Base-by-base conservation (phyloP, 2,329 filamentous ascomycete genomes). In the Sclerotinia glacialis region DNA sequence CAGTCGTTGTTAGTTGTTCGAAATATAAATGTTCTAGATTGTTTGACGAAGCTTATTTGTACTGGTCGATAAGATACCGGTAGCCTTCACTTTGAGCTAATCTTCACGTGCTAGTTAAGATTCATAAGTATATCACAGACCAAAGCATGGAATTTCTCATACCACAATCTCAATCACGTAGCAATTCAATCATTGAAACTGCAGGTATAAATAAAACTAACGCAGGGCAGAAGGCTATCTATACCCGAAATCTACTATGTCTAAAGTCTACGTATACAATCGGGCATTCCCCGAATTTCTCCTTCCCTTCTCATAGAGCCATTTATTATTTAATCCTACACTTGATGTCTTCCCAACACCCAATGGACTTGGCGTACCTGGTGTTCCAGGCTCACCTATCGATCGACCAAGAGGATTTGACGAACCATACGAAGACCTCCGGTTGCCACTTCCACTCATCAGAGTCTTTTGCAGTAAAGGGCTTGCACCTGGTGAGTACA, bases 271-370 rank as follows among this genome's bases (percentile, higher is more conserved):
- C 53, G 73, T 68, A 64, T 74, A 76, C 53, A 74, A 63, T 37
- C 70, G 68, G 54, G 72, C 47, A 46, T 68, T 75, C 16, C 75
- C 74, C 18, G 73, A 74, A 63, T 72, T 76, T 52, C 74, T 75
- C 58, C 87, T 81, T 73, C 90, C 89, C 79, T 88, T 91, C 78
- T 97, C 92, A 76, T 97, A 98, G 68, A 97, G 78, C 94, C 94
- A 98, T 80, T 95, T 96, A 80, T 88, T 97, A 78, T 94, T 97
- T 75, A 97, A 76, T 0, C 88, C 87, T 63, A 96, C 86, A 71
- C 86, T 93, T 52, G 89, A 88, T 66, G 87, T 85, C 79, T 90
- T 92, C 47, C 84, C 83, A 7, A 82, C 79, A 7, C 80, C 79
- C n/a, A 60, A 49, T 0, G 91, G 90, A 70, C 88, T 93, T 1